A percentile compares a stretch with the other conserved stretches of the same genome.
Evolutionary conservation across 164 flowering plant genomes (phyloP).

Genomic region (Vitis vinifera): DNA sequence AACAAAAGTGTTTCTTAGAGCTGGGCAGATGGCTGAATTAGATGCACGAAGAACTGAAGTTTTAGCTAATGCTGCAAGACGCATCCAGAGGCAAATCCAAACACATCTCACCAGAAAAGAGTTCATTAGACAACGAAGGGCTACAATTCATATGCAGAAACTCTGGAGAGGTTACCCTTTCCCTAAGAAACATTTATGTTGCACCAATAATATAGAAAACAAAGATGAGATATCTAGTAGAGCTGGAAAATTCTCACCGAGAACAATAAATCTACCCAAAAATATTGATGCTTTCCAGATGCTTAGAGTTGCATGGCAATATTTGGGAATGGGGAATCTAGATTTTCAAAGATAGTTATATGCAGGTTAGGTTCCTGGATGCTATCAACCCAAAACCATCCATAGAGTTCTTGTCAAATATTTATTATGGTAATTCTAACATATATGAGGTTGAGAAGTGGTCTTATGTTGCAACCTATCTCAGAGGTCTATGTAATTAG

Average conservation of each 20-base stretch:
- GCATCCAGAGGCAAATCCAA: conserved; percentile 72
- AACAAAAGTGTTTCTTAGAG: conserved; percentile 82
- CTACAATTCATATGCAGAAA: conserved; percentile 57
- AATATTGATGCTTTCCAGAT: not conserved
- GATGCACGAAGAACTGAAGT: conserved; percentile 85
- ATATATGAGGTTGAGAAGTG: too few relatives aligned
- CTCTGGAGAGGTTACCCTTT: conserved; percentile 67
- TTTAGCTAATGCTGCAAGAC: conserved; percentile 67
- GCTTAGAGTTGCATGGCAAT: not conserved
- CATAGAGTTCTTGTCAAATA: too few relatives aligned
- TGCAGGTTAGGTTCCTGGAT: not conserved
- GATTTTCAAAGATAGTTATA: not conserved
- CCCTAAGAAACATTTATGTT: not conserved
- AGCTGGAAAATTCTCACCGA: conserved; percentile 1
- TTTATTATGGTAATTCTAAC: too few relatives aligned
- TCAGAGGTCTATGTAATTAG: not conserved
- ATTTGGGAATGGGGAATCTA: not conserved
- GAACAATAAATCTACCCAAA: not conserved
- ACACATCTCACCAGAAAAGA: conserved; percentile 69
- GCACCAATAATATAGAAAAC: too few relatives aligned
- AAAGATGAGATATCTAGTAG: not conserved
- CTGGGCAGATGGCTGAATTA: conserved; percentile 95
- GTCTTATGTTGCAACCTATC: too few relatives aligned
- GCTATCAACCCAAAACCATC: not conserved
- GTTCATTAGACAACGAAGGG: conserved; percentile 50